These are phyloP conservation scores for Apiotrichum sp. DNA, from an alignment of 1,284 basidiomycete species.

Conservation along the genomic window DNA sequence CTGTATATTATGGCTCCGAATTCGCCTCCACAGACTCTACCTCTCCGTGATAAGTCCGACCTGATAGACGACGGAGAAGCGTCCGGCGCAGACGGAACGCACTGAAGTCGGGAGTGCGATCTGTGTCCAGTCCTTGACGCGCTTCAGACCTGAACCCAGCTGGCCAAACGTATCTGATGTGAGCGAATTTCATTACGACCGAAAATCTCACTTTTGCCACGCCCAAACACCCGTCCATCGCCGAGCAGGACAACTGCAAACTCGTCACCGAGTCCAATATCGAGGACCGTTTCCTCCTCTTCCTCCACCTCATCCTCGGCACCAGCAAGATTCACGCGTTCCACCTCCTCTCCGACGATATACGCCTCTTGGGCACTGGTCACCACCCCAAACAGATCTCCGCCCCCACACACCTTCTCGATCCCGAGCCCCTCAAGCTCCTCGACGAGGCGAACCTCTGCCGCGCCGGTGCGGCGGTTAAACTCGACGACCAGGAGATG, in stretches of 20 bases:
- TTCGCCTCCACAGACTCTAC: no score
- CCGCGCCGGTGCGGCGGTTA: not conserved
- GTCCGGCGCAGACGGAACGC: no score
- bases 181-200: slow-evolving; percentile 1
- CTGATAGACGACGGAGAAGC: no score
- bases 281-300: not conserved
- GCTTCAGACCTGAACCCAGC: no score
- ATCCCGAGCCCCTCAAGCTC: slow-evolving; percentile 31
- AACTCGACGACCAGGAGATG: slow-evolving; percentile 23
- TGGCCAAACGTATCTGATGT: not conserved
- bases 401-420: slow-evolving; percentile 13
- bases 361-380: not conserved
- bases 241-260: slow-evolving; percentile 24
- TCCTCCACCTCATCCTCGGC: not conserved
- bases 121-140: no score
- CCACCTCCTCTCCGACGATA: not conserved
- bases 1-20: no score
- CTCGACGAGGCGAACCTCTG: slow-evolving; percentile 14
- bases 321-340: slow-evolving; percentile 4
- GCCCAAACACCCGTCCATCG: slow-evolving; percentile 19
- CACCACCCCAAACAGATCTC: not conserved
- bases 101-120: no score
- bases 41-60: no score
- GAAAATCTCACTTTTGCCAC: slow-evolving; percentile 31
- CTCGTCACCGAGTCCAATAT: slow-evolving; percentile 26